Base-by-base conservation (phyloP, 164 flowering plant species). In the Aristolochia fimbriata region DNA sequence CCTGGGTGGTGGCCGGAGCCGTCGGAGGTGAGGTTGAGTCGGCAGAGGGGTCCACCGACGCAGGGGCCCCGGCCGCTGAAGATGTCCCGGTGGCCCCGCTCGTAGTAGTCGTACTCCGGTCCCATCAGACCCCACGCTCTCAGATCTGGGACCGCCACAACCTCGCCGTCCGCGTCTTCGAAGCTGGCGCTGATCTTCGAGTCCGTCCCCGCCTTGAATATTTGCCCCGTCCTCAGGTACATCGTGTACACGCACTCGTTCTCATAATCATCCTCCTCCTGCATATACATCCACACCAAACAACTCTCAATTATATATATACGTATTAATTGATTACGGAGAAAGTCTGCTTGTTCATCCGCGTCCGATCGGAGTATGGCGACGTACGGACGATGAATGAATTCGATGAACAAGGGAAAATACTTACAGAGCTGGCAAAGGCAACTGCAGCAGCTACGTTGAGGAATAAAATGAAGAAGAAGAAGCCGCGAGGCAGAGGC, bases 41-140 rank as follows among this genome's bases (percentile, higher is more conserved):
- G 43, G 73, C 95, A 87, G 9, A 80, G 17, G 0, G 87, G 88
- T 0, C 67, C 22, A 0, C 43, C 58, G 0, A 87, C 56, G 68
- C 95, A 87, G 0, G 73, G 76, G 0, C 81, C 86, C 0, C 74
- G 66, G 1, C 74, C 87, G 24, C 73, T 79, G 76, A 87, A 87
- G 1, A 82, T 70, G 70, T 87, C 95, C 11, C 77, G 70, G 48
- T 76, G 80, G 27, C 78, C 86, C 5, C 80, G 62, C 72, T 87
- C 95, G 71, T 31, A 87, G 78, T 87, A 87, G 68, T 85, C 73
- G 72, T 83, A 58, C 15, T 1, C 3, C 0, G 72, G 61, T 0
- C 72, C 83, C 95, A 10, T 37, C 1, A 37, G 43, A 10, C 43
- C 43, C 43, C 43, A 10, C 9, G 43, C 43, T 7, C 43, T 37